Evolutionary conservation across 1,284 basidiomycete species (phyloP), one percentile per base, ranked within the genome.

Genomic region (Puccinia sorghi): DNA sequence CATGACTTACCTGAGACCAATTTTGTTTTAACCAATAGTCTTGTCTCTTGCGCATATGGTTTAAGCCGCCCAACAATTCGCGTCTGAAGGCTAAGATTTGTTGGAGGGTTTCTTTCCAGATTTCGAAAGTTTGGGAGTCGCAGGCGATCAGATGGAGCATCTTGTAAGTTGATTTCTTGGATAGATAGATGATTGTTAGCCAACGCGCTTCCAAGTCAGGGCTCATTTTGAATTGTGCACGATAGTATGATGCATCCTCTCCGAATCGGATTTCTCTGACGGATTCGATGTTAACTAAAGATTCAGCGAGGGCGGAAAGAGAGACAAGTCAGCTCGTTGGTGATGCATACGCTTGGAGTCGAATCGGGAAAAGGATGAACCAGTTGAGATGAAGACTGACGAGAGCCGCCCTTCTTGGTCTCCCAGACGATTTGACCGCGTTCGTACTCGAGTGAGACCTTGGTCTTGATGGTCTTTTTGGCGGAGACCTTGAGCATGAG

Each of bases 201-300:
- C 87, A 87, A 8, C 85, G 85, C 3, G 84, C 83, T 73, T 86
- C 85, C 79, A 86, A 84, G 39, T 84, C 84, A 3, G 84, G 82
- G 27, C 83, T 82, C 41, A 86, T 83, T 48, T 90, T 89, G 83
- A 92, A 90, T 81, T 92, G 90, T 66, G 90, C 88, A 80, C 92
- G 90, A 83, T 93, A 92, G 82, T 92, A 91, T 48, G 91, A 87
- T 39, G 93, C 89, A 80, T 92, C 89, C 12, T 89, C 83, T 63
- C 90, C 92, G 8, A 91, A 89, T 15, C 96, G 91, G 11, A 99
- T 89, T 83, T 98, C 95, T 80, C 94, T 92, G 84, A 99, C 94
- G 81, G 89, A 90, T 84, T 93, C 93, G 81, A 97, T 91, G 3
- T 92, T 91, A 76, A 97, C 94, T 93, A 83, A 15, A 13, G 3